Conservation (phyloP, 805 yeast genomes). For the Sugiyamaella chiloensis region DNA sequence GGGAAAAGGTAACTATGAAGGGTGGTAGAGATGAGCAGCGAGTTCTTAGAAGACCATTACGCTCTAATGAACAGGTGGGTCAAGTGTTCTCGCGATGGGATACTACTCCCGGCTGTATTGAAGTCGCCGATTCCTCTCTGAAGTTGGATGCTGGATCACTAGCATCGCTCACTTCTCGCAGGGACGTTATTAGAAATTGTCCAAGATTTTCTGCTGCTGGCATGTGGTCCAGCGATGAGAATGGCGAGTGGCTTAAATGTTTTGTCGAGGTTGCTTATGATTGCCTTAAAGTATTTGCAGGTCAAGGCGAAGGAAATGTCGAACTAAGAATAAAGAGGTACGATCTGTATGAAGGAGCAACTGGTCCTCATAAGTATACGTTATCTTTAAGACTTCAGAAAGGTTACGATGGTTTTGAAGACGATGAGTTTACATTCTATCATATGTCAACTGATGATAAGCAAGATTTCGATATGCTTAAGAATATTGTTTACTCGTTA, state of each 20-base stretch:
- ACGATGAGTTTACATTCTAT: conserved; percentile 21
- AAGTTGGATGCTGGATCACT: conserved; percentile 28
- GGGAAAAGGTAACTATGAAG: conserved; percentile 25
- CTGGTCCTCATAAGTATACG: conserved; percentile 1
- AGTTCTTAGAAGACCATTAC: conserved; percentile 27
- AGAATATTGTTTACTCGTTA: conserved; percentile 31
- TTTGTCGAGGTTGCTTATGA: conserved; percentile 12
- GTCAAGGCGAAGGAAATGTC: conserved; percentile 2
- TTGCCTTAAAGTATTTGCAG: conserved; percentile 12
- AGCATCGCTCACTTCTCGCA: conserved; percentile 33
- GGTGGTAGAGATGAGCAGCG: conserved; percentile 15
- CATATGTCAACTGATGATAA: conserved; percentile 26
- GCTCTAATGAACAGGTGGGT: conserved; percentile 25
- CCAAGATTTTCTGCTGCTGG: conserved; percentile 12
- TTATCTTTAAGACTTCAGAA: neutral
- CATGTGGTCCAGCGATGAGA: conserved; percentile 13
- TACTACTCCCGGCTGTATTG: conserved; percentile 16
- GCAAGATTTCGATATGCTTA: conserved; percentile 26
- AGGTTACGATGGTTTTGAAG: conserved; percentile 13
- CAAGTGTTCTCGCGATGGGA: conserved; percentile 16
- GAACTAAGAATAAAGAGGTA: conserved; percentile 12
- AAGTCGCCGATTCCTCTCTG: conserved; percentile 23
- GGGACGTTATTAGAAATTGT: conserved; percentile 28
- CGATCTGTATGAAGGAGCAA: conserved; percentile 19
- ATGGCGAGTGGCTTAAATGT: conserved; percentile 17